Base-by-base conservation (phyloP, 495 filamentous ascomycete species). In the Hyaloscypha hepaticicola region DNA sequence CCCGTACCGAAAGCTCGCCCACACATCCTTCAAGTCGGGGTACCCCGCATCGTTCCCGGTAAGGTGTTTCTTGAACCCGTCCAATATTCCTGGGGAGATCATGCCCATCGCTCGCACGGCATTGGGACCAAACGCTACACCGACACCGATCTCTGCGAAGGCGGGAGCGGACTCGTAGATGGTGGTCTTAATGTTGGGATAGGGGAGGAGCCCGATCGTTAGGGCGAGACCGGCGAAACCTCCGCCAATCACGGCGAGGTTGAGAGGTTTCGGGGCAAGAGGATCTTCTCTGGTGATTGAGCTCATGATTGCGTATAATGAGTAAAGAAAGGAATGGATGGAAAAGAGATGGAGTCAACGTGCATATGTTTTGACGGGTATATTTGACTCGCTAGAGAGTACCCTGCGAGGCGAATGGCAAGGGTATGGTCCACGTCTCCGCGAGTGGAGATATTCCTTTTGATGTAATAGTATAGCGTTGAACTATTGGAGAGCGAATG, bases 1-100 rank as follows among this genome's bases (percentile, higher is more conserved):
- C 5, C 63, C 63, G 61, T 66, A 66, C 26, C 63, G 55, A n/a
- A 66, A 66, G 22, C 58, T 61, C 5, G 57, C 56, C 63, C 63
- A 66, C 11, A 38, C 34, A 28, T 61, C 63, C 24, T 55, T 56
- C 56, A 50, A 38, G 25, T 3, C 56, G 0, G 63, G 63, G 19
- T 45, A 45, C 14, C 19, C 38, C 48, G 22, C 2, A 1, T 56
- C 41, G 25, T 66, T 66, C 8, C 48, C 49, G 2, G 63, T 66
- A 6, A 50, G 31, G 51, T 66, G 50, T 61, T 61, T 66, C 38
- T 66, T 66, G 33, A 60, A 66, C 0, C 63, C 63, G 5, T 55
- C 25, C 5, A 66, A n/a, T 22, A 66, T 66, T 4, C 2, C 21
- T 5, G 63, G 63, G 1, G 56, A 60, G 7, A 66, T 61, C 8